Conservation (phyloP, 768 basidiomycete species). For the Dentipellis sp. region DNA sequence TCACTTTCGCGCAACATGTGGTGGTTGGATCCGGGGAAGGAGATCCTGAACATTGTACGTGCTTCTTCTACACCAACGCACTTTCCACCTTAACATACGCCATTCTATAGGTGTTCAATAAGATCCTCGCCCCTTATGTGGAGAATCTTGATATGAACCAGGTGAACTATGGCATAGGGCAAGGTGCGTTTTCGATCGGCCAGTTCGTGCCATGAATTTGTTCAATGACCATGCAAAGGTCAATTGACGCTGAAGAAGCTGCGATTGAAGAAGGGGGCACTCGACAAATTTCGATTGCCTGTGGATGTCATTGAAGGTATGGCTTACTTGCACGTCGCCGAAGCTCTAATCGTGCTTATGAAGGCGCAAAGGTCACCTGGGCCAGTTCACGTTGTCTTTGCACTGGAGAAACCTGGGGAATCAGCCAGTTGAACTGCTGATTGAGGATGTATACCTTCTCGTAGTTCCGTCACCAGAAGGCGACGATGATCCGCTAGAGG, state of each 20-base stretch:
- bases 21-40: conserved; percentile 85
- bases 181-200: conserved; percentile 38
- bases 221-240: conserved; percentile 32
- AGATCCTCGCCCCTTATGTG: conserved; percentile 89
- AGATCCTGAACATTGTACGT: conserved; percentile 69
- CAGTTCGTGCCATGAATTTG: conserved; percentile 1
- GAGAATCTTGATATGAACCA: conserved; percentile 94
- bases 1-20: conserved; percentile 39
- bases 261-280: conserved; percentile 82
- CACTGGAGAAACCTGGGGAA: conserved; percentile 87
- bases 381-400: conserved; percentile 76
- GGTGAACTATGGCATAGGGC: conserved; percentile 87
- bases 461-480: conserved; percentile 74
- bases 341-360: background rate
- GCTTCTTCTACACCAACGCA: background rate
- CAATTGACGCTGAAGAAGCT: conserved; percentile 73
- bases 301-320: conserved; percentile 91
- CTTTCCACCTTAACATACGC: background rate
- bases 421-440: conserved; percentile 81
- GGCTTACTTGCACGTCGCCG: background rate
- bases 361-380: conserved; percentile 57
- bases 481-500: conserved; percentile 70
- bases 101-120: conserved; percentile 64
- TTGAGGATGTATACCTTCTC: conserved; percentile 93
- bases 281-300: conserved; percentile 93